phyloP scores from a whole-genome alignment of 2,329 filamentous ascomycete genomes.

The Sporothrix luriei region DNA sequence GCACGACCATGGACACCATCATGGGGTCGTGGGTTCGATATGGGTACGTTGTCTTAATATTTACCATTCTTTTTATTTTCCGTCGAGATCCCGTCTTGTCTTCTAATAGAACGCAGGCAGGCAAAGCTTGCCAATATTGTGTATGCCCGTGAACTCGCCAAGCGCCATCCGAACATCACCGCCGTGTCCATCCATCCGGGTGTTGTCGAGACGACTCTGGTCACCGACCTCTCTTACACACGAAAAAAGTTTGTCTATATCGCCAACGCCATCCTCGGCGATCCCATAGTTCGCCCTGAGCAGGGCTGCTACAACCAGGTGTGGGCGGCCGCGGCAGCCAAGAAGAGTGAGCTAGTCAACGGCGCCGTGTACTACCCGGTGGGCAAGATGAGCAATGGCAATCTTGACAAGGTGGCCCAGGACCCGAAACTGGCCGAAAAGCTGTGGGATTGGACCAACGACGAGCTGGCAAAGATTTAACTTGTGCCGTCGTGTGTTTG shows the following conservation, averaged over 20 bases:
- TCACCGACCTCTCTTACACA: conserved; percentile 33
- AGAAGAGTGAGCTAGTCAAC: conserved; percentile 39
- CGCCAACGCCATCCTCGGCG: conserved; percentile 33
- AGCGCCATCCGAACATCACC: conserved; percentile 38
- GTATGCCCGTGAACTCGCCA: conserved; percentile 39
- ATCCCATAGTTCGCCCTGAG: conserved; percentile 38
- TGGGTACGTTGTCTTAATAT: conserved; percentile 31
- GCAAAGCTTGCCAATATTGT: conserved; percentile 41
- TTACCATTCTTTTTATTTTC: background rate
- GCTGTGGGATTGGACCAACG: conserved; percentile 46
- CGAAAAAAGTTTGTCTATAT: conserved; percentile 36
- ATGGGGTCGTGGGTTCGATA: conserved; percentile 38
- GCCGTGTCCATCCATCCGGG: conserved; percentile 40
- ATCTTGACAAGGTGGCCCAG: conserved; percentile 39
- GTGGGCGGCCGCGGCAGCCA: conserved; percentile 45
- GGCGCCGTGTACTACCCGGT: conserved; percentile 47
- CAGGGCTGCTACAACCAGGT: conserved; percentile 47
- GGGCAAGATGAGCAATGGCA: conserved; percentile 36
- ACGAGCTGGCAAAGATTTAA: conserved; percentile 38
- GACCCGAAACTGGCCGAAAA: conserved; percentile 40
- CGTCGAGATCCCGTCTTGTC: too few species aligned
- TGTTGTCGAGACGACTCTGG: conserved; percentile 39
- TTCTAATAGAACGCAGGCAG: conserved; percentile 31
- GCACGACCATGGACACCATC: conserved; percentile 36
- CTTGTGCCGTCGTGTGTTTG: background rate